Percentiles rank a stretch among this genome's conserved stretches.
Evolutionary conservation across 2,329 filamentous ascomycete species (phyloP).

Genomic region (Atkinsonella hypoxylon): DNA sequence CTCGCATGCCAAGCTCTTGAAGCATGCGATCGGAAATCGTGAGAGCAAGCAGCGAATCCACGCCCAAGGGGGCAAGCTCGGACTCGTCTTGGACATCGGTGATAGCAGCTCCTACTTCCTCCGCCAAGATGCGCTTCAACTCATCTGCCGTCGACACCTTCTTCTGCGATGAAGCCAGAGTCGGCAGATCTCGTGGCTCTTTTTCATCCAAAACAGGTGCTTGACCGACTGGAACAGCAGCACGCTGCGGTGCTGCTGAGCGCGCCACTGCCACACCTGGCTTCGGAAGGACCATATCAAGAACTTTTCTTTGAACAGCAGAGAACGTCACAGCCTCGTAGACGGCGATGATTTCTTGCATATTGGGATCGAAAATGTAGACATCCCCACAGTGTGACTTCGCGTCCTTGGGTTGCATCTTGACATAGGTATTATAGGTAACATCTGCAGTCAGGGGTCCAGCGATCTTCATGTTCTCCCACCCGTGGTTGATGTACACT

Average conservation of each 20-base stretch:
- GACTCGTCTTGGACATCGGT: conserved; percentile 1
- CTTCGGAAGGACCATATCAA: no score
- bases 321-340: conserved; percentile 35
- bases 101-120: conserved; percentile 6
- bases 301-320: no score
- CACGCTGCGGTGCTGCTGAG: background rate
- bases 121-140: conserved; percentile 3
- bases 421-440: background rate
- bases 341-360: conserved; percentile 27
- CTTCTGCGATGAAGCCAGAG: background rate
- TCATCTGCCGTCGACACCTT: no score
- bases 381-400: background rate
- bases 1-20: conserved; percentile 42
- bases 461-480: conserved; percentile 23
- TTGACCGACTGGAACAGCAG: no score
- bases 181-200: background rate
- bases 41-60: conserved; percentile 47
- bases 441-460: no score
- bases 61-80: conserved; percentile 25
- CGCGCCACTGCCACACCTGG: background rate
- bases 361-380: background rate
- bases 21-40: conserved; percentile 42
- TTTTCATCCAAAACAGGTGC: no score
- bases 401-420: background rate
- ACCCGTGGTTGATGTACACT: conserved; percentile 49